Evolutionary conservation across 139 green algal species (phyloP).

Genomic region (Monoraphidium neglectum): DNA sequence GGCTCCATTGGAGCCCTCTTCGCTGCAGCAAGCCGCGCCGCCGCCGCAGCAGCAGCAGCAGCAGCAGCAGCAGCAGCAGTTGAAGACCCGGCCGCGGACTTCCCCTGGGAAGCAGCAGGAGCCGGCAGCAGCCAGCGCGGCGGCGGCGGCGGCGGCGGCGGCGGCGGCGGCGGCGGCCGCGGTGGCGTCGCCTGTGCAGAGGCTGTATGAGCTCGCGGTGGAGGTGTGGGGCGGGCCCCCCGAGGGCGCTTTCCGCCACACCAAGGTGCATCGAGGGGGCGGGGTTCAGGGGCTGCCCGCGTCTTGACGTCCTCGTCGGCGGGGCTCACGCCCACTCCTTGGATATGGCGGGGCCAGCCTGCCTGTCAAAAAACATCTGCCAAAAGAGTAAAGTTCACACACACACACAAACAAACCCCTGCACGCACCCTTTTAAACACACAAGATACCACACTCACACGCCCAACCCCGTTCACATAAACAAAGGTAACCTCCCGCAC

Average conservation of each 20-base stretch:
- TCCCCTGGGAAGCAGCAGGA: not conserved
- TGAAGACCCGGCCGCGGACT: not conserved
- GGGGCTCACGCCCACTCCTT: too few relatives aligned
- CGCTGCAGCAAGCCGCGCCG: not conserved
- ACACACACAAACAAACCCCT: too few relatives aligned
- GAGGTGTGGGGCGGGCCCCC: slow-evolving; percentile 69
- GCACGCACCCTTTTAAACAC: too few relatives aligned
- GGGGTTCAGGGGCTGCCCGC: not conserved
- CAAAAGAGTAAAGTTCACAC: too few relatives aligned
- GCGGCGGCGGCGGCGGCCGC: not conserved
- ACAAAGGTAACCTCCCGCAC: not conserved
- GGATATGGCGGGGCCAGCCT: too few relatives aligned
- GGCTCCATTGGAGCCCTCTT: too few relatives aligned
- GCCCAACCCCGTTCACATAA: too few relatives aligned
- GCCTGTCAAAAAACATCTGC: too few relatives aligned
- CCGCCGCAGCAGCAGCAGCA: not conserved
- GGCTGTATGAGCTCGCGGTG: slow-evolving; percentile 73
- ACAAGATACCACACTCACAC: too few relatives aligned
- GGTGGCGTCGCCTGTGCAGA: slow-evolving; percentile 36
- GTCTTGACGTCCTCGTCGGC: not conserved
- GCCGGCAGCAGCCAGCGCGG: not conserved
- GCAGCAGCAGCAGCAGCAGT: not conserved
- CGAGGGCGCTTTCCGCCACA: slow-evolving; percentile 61
- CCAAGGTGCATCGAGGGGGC: slow-evolving; percentile 62
- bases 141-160: not conserved